Conservation (phyloP, 192 early-diverging fungal genomes). For the Backusella luteola region DNA sequence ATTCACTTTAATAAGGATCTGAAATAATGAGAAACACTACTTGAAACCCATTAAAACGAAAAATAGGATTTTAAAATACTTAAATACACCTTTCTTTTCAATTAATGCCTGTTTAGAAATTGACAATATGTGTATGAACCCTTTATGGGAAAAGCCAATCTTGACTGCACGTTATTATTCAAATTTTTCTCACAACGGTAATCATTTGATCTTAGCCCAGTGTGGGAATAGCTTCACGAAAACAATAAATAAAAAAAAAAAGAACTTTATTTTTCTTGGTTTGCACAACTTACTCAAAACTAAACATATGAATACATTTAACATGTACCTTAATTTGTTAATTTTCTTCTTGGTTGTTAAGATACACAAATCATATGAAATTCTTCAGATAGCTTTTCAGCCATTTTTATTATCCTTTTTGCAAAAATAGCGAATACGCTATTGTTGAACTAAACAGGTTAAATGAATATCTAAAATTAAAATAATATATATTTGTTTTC, state of each 20-base stretch:
- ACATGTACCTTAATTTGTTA: neutral
- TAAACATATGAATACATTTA: neutral
- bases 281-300: neutral
- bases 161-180: neutral
- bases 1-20: neutral
- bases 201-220: neutral
- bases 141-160: neutral
- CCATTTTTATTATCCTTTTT: neutral
- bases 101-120: neutral
- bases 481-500: neutral
- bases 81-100: neutral
- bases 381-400: neutral
- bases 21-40: neutral
- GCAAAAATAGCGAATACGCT: neutral
- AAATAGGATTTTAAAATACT: neutral
- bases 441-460: neutral
- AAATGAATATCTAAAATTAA: neutral
- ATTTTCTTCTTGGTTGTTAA: neutral
- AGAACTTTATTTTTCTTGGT: neutral
- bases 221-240: neutral
- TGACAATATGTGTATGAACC: neutral
- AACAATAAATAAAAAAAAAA: neutral
- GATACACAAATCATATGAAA: neutral
- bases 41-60: neutral
- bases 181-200: neutral